A percentile compares a stretch with the other conserved stretches of the same genome.
Conservation (phyloP, 2,329 filamentous ascomycete genomes). For the Phialocephala subalpina region DNA sequence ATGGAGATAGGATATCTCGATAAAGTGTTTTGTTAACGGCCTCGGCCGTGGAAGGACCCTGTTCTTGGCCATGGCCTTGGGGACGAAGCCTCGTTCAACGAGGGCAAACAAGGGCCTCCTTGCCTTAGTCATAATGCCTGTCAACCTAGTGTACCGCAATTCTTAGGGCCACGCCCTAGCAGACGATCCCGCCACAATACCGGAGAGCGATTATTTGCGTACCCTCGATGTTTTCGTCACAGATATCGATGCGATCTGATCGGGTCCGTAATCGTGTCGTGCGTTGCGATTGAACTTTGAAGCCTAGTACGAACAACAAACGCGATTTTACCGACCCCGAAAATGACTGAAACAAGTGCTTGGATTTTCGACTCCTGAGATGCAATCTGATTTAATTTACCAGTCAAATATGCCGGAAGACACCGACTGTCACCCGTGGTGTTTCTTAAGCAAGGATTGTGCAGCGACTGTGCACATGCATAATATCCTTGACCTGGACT, state of each 20-base stretch:
- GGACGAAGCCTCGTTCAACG: neutral
- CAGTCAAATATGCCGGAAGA: conserved; percentile 18
- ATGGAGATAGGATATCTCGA: conserved; percentile 1
- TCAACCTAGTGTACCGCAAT: neutral
- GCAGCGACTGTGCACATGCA: conserved; percentile 20
- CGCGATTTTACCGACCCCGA: neutral
- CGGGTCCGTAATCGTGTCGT: neutral
- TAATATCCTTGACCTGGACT: neutral
- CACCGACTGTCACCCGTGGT: conserved; percentile 18
- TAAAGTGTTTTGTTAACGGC: neutral
- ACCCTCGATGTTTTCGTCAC: neutral
- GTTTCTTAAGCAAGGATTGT: conserved; percentile 3
- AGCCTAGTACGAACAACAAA: neutral
- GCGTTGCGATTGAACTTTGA: too few species aligned
- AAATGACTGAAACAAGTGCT: conserved; percentile 8
- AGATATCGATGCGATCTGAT: neutral
- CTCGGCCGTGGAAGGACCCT: neutral
- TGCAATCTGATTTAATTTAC: neutral
- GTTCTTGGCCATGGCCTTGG: neutral
- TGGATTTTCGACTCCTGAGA: neutral
- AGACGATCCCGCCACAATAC: neutral
- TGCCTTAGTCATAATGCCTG: neutral
- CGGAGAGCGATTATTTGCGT: neutral
- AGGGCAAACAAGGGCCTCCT: neutral
- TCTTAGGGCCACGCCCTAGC: neutral